Evolutionary conservation across 2,329 filamentous ascomycete genomes (phyloP), one percentile per base, ranked within the genome.

Genomic region (Xylaria sp.): DNA sequence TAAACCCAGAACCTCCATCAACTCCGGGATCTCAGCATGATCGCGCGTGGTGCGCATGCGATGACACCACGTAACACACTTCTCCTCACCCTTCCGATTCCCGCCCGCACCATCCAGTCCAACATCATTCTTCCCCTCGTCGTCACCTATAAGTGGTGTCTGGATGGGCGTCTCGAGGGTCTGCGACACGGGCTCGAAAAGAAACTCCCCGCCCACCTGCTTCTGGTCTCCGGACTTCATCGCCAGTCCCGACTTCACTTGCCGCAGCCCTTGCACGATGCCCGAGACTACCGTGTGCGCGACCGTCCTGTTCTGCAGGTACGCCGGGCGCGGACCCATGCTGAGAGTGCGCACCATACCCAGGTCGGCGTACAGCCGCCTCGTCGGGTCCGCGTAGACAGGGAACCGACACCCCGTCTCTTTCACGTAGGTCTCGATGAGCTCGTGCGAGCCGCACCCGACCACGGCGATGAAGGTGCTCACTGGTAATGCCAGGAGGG

Each of bases 11-110:
- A 92, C 78, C 72, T 86, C 82, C 80, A 88, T 87, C 63, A 94
- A 74, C 77, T 90, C 89, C 0, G 85, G 84, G 1, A 94, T 83
- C 81, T 94, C 92, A 1, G 87, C 86, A 76, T 97, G 93, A 72
- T 94, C 93, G 57, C 93, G 82, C 13, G 92, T 95, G 65, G 88
- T 92, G 76, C 84, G 84, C 93, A 97, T 97, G 32, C 92, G 85
- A 80, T 95, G 92, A 74, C 91, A 94, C 93, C 93, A 97, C 0
- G 87, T 89, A 32, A 93, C 86, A 63, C 81, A 82, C 80, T 91
- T 91, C 74, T 87, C 83, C 74, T 87, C 77, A 39, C 65, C 34
- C 34, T 41, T 28, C 23, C 53, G 25, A 2, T 23, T 41, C 9
- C 53, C 34, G 4, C 20, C 34, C 53, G 34, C 53, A 1, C 53